These are phyloP conservation scores for Ensete ventricosum DNA, from an alignment of 176 grass and related monocot species.

Conservation along the genomic window DNA sequence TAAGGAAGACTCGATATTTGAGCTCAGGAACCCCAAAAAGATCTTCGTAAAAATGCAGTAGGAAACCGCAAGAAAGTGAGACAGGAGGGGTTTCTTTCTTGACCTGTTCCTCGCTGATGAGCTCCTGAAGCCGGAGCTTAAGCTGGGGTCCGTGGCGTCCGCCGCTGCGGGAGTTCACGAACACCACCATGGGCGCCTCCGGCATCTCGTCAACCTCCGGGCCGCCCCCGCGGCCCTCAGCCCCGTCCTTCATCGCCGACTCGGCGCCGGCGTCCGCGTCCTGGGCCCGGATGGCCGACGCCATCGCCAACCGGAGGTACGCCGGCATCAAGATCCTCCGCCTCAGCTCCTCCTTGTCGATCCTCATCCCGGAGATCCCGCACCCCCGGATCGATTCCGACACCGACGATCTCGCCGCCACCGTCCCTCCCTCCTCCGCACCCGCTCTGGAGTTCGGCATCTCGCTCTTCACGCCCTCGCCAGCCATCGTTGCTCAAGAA, in stretches of 20 bases:
- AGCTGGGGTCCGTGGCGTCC: constrained; percentile 76
- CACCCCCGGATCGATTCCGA: constrained; percentile 73
- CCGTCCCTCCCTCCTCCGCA: constrained; percentile 4
- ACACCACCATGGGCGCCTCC: constrained; percentile 62
- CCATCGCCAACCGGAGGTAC: constrained; percentile 51
- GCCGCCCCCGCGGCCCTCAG: neutral
- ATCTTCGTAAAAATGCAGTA: neutral
- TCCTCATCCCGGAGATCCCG: constrained; percentile 52
- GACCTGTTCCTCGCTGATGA: constrained; percentile 92
- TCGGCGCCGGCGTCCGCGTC: constrained; percentile 32
- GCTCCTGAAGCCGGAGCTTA: constrained; percentile 68
- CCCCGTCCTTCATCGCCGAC: constrained; percentile 5
- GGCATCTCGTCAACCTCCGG: constrained; percentile 8
- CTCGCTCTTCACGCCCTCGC: constrained; percentile 1
- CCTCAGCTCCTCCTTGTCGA: constrained; percentile 72
- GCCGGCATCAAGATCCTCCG: constrained; percentile 61
- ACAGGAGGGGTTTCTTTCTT: neutral
- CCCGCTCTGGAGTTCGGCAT: constrained; percentile 35
- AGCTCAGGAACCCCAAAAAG: neutral
- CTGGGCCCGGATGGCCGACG: constrained; percentile 32
- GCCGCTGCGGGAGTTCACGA: constrained; percentile 80
- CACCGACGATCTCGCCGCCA: constrained; percentile 66
- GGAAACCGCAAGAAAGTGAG: neutral
- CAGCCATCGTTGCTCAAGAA: too few relatives aligned
- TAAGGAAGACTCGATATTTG: neutral